Conservation (phyloP, 31 red algal species). For the Endocladia muricata region DNA sequence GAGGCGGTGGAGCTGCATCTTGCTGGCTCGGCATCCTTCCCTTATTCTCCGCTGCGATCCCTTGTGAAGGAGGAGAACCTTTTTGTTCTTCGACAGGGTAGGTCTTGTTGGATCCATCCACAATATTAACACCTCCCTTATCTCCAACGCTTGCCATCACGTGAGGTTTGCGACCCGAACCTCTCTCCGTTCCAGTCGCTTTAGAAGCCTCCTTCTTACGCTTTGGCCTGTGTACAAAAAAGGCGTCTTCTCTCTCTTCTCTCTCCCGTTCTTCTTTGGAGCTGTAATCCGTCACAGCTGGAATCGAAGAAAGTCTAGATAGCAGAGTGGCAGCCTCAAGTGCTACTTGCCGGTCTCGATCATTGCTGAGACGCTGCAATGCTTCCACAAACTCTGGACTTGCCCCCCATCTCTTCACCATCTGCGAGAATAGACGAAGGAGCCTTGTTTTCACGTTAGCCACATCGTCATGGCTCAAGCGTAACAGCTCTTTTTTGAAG, state of each 20-base stretch:
- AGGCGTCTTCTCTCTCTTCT: slow-evolving; percentile 36
- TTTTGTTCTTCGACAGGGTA: no score
- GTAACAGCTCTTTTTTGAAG: slow-evolving; percentile 58
- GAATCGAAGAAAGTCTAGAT: not conserved
- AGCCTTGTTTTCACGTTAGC: slow-evolving; percentile 70
- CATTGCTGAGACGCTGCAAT: slow-evolving; percentile 12
- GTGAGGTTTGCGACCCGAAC: no score
- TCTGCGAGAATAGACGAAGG: slow-evolving; percentile 28
- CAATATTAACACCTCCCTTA: no score
- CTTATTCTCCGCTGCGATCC: no score
- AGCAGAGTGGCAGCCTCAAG: slow-evolving; percentile 18
- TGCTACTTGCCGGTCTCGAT: slow-evolving; percentile 45
- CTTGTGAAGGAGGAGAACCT: no score
- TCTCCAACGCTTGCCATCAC: no score
- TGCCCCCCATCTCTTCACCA: slow-evolving; percentile 33
- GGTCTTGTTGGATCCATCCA: no score
- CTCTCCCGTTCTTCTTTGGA: slow-evolving; percentile 20
- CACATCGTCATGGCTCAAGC: slow-evolving; percentile 46
- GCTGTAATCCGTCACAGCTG: slow-evolving; percentile 4
- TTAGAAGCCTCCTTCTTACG: no score
- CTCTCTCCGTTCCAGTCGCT: no score
- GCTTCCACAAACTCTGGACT: slow-evolving; percentile 30
- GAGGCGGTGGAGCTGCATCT: no score
- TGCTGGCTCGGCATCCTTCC: no score
- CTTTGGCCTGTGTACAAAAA: slow-evolving; percentile 44